phyloP scores from a whole-genome alignment of 176 grass and related monocot genomes.

The Oryza nivara region DNA sequence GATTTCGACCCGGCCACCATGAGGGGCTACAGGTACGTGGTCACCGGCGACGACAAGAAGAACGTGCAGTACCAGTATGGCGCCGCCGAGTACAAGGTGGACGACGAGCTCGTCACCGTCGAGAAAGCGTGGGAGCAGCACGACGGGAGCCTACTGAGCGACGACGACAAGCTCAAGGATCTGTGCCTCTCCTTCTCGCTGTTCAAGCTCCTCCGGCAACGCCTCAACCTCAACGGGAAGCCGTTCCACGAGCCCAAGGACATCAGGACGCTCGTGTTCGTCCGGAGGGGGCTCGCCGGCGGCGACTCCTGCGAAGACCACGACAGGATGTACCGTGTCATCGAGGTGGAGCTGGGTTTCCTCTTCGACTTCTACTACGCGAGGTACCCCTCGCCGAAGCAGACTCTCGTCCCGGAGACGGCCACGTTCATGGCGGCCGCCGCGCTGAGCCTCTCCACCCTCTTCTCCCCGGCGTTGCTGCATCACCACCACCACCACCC shows the following conservation, averaged over 20 bases:
- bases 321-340: slow-evolving; percentile 6
- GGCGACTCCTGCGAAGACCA: neutral
- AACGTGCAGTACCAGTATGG: neutral
- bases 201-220: slow-evolving; percentile 36
- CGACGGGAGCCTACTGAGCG: neutral
- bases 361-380: slow-evolving; percentile 31
- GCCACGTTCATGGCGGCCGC: neutral
- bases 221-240: neutral
- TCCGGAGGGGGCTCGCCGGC: neutral
- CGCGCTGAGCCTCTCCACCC: neutral
- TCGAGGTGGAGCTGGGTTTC: slow-evolving; percentile 29
- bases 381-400: neutral
- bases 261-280: neutral
- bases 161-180: neutral
- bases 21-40: slow-evolving; percentile 10
- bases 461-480: slow-evolving; percentile 7
- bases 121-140: neutral
- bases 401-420: neutral
- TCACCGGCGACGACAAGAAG: neutral
- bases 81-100: neutral
- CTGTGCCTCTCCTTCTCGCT: slow-evolving; percentile 16
- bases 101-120: slow-evolving; percentile 3
- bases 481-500: neutral
- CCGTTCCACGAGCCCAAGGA: neutral
- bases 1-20: neutral